Conservation (phyloP, 345 rosid species). For the Mangifera indica region DNA sequence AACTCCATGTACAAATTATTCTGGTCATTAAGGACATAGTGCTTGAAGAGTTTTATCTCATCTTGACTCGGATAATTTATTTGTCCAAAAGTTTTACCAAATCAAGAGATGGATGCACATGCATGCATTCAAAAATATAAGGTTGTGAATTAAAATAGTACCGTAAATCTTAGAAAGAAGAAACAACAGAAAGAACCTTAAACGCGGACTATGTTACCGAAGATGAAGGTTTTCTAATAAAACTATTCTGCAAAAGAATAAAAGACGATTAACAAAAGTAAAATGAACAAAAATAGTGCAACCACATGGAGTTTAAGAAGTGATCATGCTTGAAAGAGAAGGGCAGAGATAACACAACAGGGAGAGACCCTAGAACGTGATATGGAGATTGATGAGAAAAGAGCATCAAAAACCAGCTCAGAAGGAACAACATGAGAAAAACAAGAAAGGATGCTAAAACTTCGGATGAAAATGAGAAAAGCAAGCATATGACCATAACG, state of each 20-base stretch:
- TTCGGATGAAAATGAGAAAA: not conserved
- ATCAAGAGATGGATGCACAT: not conserved
- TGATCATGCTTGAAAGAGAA: not conserved
- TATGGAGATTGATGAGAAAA: not conserved
- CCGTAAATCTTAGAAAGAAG: not conserved
- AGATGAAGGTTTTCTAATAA: too few relatives aligned
- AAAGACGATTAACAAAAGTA: not conserved
- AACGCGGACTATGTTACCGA: too few relatives aligned
- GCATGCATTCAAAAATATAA: not conserved
- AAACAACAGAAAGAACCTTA: not conserved
- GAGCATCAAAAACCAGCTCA: constrained; percentile 40
- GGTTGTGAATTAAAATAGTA: not conserved
- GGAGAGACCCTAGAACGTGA: not conserved
- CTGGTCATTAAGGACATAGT: not conserved
- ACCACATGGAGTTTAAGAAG: not conserved
- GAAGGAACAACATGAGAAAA: not conserved
- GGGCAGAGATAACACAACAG: too few relatives aligned
- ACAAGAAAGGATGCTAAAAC: not conserved
- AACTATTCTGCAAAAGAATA: too few relatives aligned
- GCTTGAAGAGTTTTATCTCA: not conserved
- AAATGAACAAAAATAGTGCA: not conserved
- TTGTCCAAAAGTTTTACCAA: not conserved
- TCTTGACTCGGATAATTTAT: not conserved
- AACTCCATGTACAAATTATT: not conserved
- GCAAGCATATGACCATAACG: not conserved